Evolutionary conservation across 345 rosid genomes (phyloP), one percentile per base, ranked within the genome.

Genomic region (Sisymbrium altissimum): DNA sequence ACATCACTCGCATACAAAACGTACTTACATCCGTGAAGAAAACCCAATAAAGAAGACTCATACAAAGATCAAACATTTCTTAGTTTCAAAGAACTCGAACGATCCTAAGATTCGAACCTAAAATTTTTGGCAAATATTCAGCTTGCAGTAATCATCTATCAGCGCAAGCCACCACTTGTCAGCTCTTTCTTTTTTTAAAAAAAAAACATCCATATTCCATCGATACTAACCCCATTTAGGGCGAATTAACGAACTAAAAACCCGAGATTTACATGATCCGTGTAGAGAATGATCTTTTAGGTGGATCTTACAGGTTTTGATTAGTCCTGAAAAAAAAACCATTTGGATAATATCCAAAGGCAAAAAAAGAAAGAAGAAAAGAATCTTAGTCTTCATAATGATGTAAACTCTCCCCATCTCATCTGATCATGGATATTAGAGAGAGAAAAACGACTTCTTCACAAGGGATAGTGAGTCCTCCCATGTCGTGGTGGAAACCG

Each of bases 401-500:
- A 68, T 50, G 35, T 52, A 74, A 66, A 36, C 18, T 27, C 68
- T 74, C 60, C 67, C 39, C 25, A 18, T 32, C 39, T 76, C 66
- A 76, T 63, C 60, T 46, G 53, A 76, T 76, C 59, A 76, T 54
- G 21, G 71, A 70, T 5, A 59, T 76, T 70, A 76, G 29, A 68
- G 75, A 69, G 45, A 76, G 75, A 29, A 76, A 76, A 69, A 70
- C 91, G 11, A 83, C 90, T 83, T 95, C 99, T 74, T 92, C 96
- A 70, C 99, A 92, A 62, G 99, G 99, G 67, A 95, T 90, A 10
- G 97, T 94, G 65, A 78, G 81, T 54, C 93, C 85, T 11, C 99
- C 99, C 97, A 90, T 92, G 33, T 86, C 88, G 46, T 95, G 97
- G 69, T 78, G 87, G 25, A 92, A 95, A 1, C 99, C 99, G 11